Conservation (phyloP, 129 eudicot genomes). For the Smallanthus sonchifolius region DNA sequence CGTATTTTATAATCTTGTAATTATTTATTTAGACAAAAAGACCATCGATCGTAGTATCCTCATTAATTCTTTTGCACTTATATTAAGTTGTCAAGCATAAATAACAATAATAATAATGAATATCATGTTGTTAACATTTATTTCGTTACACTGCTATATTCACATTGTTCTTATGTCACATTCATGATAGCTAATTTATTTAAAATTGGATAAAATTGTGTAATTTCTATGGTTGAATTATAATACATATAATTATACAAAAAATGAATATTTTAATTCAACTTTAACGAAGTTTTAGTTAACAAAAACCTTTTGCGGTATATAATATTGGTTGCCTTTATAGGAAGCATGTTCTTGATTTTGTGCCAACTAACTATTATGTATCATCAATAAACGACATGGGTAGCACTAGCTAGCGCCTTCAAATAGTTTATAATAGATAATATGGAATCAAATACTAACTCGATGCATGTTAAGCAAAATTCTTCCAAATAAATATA, state of each 20-base stretch:
- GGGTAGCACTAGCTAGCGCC: constrained; percentile 19
- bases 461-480: background rate
- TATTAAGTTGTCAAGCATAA: too few relatives aligned
- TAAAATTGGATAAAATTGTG: background rate
- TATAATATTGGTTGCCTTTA: background rate
- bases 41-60: background rate
- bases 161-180: background rate
- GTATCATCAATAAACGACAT: constrained; percentile 17
- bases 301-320: background rate
- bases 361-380: background rate
- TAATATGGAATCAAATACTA: background rate
- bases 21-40: background rate
- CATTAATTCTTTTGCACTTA: background rate
- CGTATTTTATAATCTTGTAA: background rate
- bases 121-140: background rate
- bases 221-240: background rate
- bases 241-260: background rate
- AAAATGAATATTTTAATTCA: background rate
- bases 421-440: background rate
- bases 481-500: too few relatives aligned
- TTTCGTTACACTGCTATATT: background rate
- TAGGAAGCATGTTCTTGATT: constrained; percentile 21
- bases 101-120: too few relatives aligned
- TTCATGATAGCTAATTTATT: background rate
- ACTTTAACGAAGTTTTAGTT: background rate